phyloP scores from a whole-genome alignment of 257 asterid species.

The Galeopsis tetrahit region DNA sequence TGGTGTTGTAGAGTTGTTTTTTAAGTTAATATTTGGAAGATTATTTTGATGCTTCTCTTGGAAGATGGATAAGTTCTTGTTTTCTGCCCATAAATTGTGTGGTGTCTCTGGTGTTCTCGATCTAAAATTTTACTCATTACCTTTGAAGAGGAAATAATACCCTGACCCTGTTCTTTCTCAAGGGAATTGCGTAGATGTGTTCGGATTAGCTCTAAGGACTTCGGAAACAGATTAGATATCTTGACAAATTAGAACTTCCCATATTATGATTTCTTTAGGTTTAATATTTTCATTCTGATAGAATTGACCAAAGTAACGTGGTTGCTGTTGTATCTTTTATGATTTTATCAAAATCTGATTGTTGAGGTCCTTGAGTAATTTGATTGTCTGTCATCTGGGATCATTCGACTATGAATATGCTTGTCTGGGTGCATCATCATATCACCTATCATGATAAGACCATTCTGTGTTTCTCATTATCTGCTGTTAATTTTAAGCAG shows the following conservation, averaged over 20 bases:
- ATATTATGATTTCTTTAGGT: neutral
- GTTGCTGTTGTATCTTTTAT: constrained; percentile 19
- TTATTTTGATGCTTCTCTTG: constrained; percentile 22
- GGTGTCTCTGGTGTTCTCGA: neutral
- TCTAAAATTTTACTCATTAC: neutral
- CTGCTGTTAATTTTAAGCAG: constrained; percentile 44
- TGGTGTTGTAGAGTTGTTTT: constrained; percentile 14
- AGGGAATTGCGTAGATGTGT: neutral
- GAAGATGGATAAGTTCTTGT: neutral
- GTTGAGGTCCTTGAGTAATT: constrained; percentile 23
- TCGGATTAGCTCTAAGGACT: neutral
- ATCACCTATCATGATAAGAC: constrained; percentile 24
- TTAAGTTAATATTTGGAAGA: neutral
- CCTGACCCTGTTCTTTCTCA: neutral
- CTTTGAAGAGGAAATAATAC: constrained; percentile 1
- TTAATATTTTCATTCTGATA: neutral
- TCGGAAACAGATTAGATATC: neutral
- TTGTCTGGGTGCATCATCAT: constrained; percentile 16
- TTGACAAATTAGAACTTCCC: neutral
- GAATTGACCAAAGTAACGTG: neutral
- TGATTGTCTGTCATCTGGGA: neutral
- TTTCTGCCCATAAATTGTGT: constrained; percentile 5
- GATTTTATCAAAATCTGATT: constrained; percentile 17
- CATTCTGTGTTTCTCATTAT: constrained; percentile 25
- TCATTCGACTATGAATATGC: constrained; percentile 2